Conservation (phyloP, 1,139 yeast genomes). For the Yamadazyma kanchanaburiensis region DNA sequence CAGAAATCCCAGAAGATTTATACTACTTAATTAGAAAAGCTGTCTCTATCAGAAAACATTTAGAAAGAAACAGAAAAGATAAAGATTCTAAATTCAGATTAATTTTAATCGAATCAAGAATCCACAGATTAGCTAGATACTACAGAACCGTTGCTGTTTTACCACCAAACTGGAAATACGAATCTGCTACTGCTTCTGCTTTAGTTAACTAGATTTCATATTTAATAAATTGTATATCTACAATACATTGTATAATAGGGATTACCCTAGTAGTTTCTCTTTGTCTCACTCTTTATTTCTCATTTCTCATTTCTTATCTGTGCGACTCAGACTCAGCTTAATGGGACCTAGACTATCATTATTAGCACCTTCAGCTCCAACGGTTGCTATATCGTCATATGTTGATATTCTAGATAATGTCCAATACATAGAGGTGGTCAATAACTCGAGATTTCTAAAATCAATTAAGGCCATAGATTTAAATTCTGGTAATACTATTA, state of each 20-base stretch:
- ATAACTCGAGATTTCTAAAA: slow-evolving; percentile 80
- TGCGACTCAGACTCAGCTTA: no score
- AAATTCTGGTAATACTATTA: slow-evolving; percentile 57
- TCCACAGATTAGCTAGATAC: slow-evolving; percentile 99
- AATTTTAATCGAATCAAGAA: slow-evolving; percentile 99
- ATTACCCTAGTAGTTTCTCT: no score
- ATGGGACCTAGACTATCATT: slow-evolving; percentile 91
- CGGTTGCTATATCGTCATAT: slow-evolving; percentile 89
- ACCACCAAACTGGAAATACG: slow-evolving; percentile 99
- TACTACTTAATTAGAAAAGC: slow-evolving; percentile 99
- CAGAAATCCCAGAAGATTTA: slow-evolving; percentile 99
- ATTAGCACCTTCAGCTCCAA: slow-evolving; percentile 86
- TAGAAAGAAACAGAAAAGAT: slow-evolving; percentile 99
- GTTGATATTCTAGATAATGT: slow-evolving; percentile 72
- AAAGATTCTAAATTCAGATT: slow-evolving; percentile 99
- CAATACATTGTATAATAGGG: no score
- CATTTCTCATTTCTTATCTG: no score
- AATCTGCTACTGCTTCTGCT: slow-evolving; percentile 99
- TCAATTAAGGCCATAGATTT: slow-evolving; percentile 74
- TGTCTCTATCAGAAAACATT: slow-evolving; percentile 99
- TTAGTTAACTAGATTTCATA: slow-evolving; percentile 75
- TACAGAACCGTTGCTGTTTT: slow-evolving; percentile 98
- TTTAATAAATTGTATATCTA: slow-evolving; percentile 5
- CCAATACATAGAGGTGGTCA: slow-evolving; percentile 68
- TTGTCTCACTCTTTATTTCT: no score